Evolutionary conservation across 768 basidiomycete genomes (phyloP).

Genomic region (Phanerodontia chrysosporium): DNA sequence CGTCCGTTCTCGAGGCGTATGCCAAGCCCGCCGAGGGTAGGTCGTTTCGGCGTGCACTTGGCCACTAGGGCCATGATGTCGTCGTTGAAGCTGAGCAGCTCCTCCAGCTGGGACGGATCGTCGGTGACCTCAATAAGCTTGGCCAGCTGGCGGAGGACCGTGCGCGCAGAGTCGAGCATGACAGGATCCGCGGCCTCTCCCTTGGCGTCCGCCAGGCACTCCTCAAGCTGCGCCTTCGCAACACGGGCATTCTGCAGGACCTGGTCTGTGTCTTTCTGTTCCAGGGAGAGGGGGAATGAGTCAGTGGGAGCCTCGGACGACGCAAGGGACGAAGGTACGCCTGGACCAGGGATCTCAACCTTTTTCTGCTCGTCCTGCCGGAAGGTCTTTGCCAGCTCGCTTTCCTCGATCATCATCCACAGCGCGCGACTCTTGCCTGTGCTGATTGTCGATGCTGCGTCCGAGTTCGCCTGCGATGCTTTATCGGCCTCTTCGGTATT

Average conservation of each 20-base stretch:
- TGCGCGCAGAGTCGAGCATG: conserved; percentile 45
- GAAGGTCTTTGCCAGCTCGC: conserved; percentile 72
- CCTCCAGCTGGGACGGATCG: conserved; percentile 59
- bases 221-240: conserved; percentile 27
- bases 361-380: conserved; percentile 55
- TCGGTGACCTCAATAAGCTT: conserved; percentile 50
- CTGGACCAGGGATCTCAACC: conserved; percentile 31
- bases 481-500: conserved; percentile 88
- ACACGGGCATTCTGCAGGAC: conserved; percentile 38
- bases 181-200: conserved; percentile 32
- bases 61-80: conserved; percentile 55
- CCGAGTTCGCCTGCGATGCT: conserved; percentile 19
- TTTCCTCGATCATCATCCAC: conserved; percentile 85
- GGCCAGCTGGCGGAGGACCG: conserved; percentile 48
- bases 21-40: conserved; percentile 13
- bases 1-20: conserved; percentile 23
- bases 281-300: conserved; percentile 12
- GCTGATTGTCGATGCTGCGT: conserved; percentile 33
- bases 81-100: conserved; percentile 71
- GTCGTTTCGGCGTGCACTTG: conserved; percentile 19
- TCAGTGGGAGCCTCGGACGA: conserved; percentile 18
- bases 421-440: conserved; percentile 62
- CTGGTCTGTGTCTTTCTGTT: conserved; percentile 40
- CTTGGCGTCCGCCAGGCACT: conserved; percentile 18
- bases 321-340: conserved; percentile 11